A percentile compares a stretch with the other conserved stretches of the same genome.
Evolutionary conservation across 768 basidiomycete genomes (phyloP).

Genomic region (Termitomyces sp.): DNA sequence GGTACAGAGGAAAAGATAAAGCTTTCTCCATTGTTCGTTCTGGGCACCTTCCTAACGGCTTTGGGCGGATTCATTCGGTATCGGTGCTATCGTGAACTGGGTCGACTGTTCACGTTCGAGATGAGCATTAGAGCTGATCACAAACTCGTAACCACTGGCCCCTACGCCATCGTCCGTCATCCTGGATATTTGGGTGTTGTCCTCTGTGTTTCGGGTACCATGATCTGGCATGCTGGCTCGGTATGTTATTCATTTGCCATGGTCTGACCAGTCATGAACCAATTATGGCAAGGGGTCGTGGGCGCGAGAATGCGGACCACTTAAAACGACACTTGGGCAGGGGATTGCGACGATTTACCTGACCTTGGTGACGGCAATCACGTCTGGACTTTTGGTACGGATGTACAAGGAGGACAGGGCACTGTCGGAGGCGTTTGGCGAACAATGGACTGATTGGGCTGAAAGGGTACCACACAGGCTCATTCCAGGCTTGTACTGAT

Average conservation of each 20-base stretch:
- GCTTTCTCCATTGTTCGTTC: constrained; percentile 24
- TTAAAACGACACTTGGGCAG: constrained; percentile 26
- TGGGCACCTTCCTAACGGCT: constrained; percentile 31
- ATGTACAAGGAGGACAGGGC: constrained; percentile 41
- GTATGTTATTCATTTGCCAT: constrained; percentile 19
- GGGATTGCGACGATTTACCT: constrained; percentile 20
- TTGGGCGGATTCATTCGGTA: constrained; percentile 36
- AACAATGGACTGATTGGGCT: constrained; percentile 39
- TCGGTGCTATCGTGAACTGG: constrained; percentile 40
- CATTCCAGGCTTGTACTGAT: constrained; percentile 40
- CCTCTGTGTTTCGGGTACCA: constrained; percentile 26
- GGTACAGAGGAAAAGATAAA: constrained; percentile 21
- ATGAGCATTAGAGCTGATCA: constrained; percentile 43
- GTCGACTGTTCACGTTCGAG: constrained; percentile 45
- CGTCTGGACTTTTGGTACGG: constrained; percentile 28
- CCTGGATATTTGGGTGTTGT: constrained; percentile 44
- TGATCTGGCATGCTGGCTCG: constrained; percentile 27
- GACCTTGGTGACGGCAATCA: constrained; percentile 24
- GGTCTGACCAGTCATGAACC: neutral
- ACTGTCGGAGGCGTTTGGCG: constrained; percentile 32
- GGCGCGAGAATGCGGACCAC: constrained; percentile 34
- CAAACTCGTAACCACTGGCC: constrained; percentile 39
- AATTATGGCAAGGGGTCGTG: constrained; percentile 33
- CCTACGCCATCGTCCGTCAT: constrained; percentile 43
- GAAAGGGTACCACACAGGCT: constrained; percentile 39